Conservation (phyloP, 441 rosid species). For the Heliophila coronopifolia region DNA sequence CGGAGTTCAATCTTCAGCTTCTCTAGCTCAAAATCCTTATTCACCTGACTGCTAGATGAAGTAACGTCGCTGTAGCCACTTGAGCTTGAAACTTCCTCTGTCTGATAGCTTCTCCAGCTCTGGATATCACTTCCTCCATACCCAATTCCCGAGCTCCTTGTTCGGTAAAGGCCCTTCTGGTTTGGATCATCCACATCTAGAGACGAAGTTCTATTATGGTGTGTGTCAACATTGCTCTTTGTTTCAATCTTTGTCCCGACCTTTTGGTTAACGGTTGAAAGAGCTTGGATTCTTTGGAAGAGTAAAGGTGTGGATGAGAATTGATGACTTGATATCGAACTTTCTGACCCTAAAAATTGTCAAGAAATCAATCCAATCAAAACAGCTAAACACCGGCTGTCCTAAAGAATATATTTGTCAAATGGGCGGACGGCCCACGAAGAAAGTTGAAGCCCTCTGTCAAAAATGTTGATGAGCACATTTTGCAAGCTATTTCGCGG, state of each 20-base stretch:
- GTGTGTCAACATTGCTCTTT: slow-evolving; percentile 9
- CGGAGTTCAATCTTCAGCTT: slow-evolving; percentile 81
- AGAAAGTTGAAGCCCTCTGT: too few species aligned
- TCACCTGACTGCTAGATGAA: slow-evolving; percentile 39
- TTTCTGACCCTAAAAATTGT: slow-evolving; percentile 18
- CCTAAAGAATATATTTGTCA: too few species aligned
- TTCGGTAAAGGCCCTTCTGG: slow-evolving; percentile 31
- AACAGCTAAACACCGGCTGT: not conserved
- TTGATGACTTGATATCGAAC: slow-evolving; percentile 27
- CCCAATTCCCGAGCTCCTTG: slow-evolving; percentile 30
- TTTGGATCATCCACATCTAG: slow-evolving; percentile 34
- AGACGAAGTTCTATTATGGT: slow-evolving; percentile 27
- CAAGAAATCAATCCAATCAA: not conserved
- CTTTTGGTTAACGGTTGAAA: slow-evolving; percentile 26
- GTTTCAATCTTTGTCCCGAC: slow-evolving; percentile 21
- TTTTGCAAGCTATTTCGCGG: too few species aligned
- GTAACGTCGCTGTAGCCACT: slow-evolving; percentile 41
- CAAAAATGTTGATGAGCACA: too few species aligned
- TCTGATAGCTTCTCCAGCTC: slow-evolving; percentile 35
- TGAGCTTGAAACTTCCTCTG: slow-evolving; percentile 43
- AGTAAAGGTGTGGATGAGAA: slow-evolving; percentile 27
- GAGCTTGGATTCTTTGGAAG: slow-evolving; percentile 30
- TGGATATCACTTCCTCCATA: slow-evolving; percentile 17
- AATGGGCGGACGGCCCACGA: too few species aligned
- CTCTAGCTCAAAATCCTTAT: slow-evolving; percentile 68